These are phyloP conservation scores for Yamadazyma takamatsuzukensis DNA, from an alignment of 805 yeast species.

Conservation along the genomic window DNA sequence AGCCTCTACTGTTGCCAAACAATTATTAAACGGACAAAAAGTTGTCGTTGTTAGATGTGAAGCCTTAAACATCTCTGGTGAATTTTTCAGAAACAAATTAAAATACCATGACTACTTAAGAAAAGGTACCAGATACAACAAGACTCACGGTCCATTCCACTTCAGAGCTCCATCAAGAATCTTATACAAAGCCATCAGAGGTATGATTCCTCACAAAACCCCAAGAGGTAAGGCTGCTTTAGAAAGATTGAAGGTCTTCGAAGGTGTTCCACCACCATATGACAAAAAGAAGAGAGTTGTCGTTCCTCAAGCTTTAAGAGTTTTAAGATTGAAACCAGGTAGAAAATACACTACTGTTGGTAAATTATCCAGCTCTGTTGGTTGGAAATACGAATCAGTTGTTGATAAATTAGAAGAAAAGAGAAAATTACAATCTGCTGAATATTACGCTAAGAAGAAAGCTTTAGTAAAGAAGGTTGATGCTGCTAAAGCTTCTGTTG, in stretches of 20 bases:
- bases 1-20: constrained; percentile 98
- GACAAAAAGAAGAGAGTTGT: constrained; percentile 99
- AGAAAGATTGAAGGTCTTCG: constrained; percentile 98
- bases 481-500: constrained; percentile 83
- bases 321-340: constrained; percentile 98
- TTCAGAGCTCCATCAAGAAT: constrained; percentile 99
- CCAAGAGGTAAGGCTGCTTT: constrained; percentile 99
- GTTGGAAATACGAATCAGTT: constrained; percentile 99
- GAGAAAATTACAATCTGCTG: constrained; percentile 98
- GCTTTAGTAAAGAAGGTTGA: constrained; percentile 90
- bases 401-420: constrained; percentile 98
- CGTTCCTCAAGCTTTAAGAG: constrained; percentile 99
- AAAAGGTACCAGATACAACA: constrained; percentile 98
- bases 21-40: constrained; percentile 96
- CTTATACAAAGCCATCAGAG: constrained; percentile 99
- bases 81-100: constrained; percentile 99
- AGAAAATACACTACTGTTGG: constrained; percentile 99
- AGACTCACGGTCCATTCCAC: constrained; percentile 99
- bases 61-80: constrained; percentile 98
- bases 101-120: constrained; percentile 99
- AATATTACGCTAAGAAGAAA: constrained; percentile 97
- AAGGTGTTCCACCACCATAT: constrained; percentile 99
- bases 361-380: constrained; percentile 93
- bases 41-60: constrained; percentile 96
- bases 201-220: constrained; percentile 99